Evolutionary conservation across 2,329 filamentous ascomycete species (phyloP).

Genomic region (Colletotrichum sp.): DNA sequence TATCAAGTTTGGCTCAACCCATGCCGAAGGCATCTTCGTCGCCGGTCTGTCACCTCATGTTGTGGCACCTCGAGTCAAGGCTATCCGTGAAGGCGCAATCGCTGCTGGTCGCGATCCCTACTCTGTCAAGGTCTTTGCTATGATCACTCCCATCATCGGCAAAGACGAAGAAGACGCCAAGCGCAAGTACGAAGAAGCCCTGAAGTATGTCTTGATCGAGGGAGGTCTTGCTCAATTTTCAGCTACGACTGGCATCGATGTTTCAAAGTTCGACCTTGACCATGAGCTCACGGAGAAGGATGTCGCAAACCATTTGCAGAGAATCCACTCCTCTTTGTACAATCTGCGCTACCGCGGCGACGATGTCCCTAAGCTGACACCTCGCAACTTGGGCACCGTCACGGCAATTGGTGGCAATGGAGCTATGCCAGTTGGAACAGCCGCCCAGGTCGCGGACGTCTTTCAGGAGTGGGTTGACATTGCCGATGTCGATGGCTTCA

Average conservation of each 20-base stretch:
- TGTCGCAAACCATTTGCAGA: conserved; percentile 53
- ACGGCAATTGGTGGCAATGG: conserved; percentile 45
- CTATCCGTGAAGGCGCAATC: conserved; percentile 56
- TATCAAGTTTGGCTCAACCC: conserved; percentile 58
- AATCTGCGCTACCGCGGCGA: conserved; percentile 53
- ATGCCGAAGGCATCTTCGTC: conserved; percentile 67
- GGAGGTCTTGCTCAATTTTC: conserved; percentile 61
- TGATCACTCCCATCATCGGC: conserved; percentile 54
- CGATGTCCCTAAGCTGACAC: conserved; percentile 45
- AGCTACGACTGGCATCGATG: conserved; percentile 65
- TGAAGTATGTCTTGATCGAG: conserved; percentile 56
- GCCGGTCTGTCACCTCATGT: conserved; percentile 55
- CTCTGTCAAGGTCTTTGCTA: conserved; percentile 61
- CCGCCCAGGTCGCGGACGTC: conserved; percentile 47
- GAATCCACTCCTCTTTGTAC: conserved; percentile 53
- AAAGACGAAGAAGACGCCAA: conserved; percentile 57
- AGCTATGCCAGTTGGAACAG: conserved; percentile 39
- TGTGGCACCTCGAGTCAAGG: conserved; percentile 54
- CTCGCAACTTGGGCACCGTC: conserved; percentile 43
- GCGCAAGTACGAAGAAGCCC: conserved; percentile 54
- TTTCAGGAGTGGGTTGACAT: conserved; percentile 48
- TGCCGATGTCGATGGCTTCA: conserved; percentile 46
- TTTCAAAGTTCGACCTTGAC: conserved; percentile 61
- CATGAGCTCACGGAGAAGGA: conserved; percentile 62
- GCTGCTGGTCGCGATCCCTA: conserved; percentile 58